These are phyloP conservation scores for Cyclotella kingstonii DNA, from an alignment of 108 stramenopile genomes.

Conservation along the genomic window DNA sequence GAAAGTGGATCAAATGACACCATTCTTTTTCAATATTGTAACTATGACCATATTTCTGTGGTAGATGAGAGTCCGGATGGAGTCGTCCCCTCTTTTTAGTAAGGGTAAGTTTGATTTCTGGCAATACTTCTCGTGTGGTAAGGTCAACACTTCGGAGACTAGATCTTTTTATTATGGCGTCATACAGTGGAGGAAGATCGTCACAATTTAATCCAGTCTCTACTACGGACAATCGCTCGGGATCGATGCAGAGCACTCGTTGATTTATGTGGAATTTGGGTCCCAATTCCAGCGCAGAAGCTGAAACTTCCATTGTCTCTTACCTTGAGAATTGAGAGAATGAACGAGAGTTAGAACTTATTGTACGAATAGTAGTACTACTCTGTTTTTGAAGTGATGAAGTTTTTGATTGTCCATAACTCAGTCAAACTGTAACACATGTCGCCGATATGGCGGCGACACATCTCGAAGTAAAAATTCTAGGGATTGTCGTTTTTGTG, in stretches of 20 bases:
- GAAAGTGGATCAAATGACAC: conserved; percentile 50
- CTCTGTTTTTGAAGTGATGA: no score
- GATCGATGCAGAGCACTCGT: conserved; percentile 33
- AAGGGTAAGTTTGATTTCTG: conserved; percentile 20
- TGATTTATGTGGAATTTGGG: conserved; percentile 34
- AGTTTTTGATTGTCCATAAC: no score
- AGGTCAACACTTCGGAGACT: conserved; percentile 25
- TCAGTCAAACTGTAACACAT: no score
- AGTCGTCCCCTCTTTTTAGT: conserved; percentile 22
- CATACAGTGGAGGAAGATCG: conserved; percentile 25
- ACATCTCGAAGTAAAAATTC: no score
- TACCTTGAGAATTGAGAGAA: no score
- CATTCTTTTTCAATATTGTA: conserved; percentile 25
- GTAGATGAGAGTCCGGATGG: conserved; percentile 5
- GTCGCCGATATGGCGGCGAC: no score
- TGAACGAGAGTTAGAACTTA: no score
- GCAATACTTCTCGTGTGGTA: conserved; percentile 16
- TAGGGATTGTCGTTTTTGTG: no score
- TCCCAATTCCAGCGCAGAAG: conserved; percentile 24
- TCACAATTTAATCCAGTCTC: background rate
- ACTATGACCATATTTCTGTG: background rate
- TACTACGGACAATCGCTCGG: conserved; percentile 2
- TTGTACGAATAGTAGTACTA: no score
- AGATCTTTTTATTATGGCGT: conserved; percentile 30
- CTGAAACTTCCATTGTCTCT: no score